These are phyloP conservation scores for Anthracocystis setariae DNA, from an alignment of 1,284 basidiomycete species.

Conservation along the genomic window DNA sequence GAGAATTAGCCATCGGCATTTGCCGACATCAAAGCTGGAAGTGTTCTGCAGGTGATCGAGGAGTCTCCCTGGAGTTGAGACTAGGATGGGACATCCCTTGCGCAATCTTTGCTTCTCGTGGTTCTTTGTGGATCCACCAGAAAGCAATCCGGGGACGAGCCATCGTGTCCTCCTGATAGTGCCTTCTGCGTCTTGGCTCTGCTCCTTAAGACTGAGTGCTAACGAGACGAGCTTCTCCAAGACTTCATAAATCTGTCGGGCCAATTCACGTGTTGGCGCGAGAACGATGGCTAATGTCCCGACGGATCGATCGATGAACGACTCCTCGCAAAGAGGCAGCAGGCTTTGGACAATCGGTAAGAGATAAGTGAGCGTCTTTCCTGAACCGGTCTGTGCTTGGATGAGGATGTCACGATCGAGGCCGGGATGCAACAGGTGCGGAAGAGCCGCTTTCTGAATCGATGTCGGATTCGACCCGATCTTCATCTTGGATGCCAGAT, in stretches of 20 bases:
- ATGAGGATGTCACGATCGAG: constrained; percentile 84
- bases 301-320: constrained; percentile 76
- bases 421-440: constrained; percentile 73
- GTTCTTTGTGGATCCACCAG: constrained; percentile 78
- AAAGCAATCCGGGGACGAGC: constrained; percentile 89
- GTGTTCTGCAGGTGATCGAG: constrained; percentile 85
- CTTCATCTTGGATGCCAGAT: constrained; percentile 82
- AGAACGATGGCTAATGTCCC: constrained; percentile 95
- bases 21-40: constrained; percentile 86
- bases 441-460: constrained; percentile 85
- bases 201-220: constrained; percentile 75
- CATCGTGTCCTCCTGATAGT: constrained; percentile 73
- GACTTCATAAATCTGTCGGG: constrained; percentile 87
- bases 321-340: constrained; percentile 81
- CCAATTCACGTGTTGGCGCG: constrained; percentile 92
- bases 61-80: constrained; percentile 77
- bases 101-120: constrained; percentile 80
- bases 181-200: constrained; percentile 71
- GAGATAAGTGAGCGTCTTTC: constrained; percentile 94
- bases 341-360: constrained; percentile 95
- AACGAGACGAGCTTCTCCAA: constrained; percentile 73
- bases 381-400: constrained; percentile 96
- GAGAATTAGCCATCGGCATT: constrained; percentile 93
- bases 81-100: constrained; percentile 79
- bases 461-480: constrained; percentile 84